Percentiles rank a stretch among this genome's conserved stretches.
Evolutionary conservation across 345 rosid species (phyloP).

Genomic region (Dovyalis caffra): DNA sequence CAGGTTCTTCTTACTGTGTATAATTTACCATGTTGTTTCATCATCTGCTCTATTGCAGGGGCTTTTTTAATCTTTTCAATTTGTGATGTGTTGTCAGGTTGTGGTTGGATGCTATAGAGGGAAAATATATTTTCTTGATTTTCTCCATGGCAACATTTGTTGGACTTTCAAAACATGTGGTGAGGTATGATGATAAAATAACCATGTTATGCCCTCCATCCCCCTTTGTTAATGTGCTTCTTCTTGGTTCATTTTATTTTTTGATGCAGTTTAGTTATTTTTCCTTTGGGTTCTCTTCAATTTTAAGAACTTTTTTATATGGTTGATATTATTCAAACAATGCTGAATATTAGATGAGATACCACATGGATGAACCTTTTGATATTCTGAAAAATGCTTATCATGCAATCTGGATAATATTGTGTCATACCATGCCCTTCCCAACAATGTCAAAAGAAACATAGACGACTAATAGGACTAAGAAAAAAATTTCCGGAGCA

Average conservation of each 20-base stretch:
- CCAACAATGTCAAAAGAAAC: background rate
- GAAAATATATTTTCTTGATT: constrained; percentile 76
- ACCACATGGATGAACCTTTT: too few relatives aligned
- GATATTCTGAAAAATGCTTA: background rate
- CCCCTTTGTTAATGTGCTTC: background rate
- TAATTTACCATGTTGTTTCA: constrained; percentile 12
- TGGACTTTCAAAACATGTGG: constrained; percentile 89
- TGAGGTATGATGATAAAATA: constrained; percentile 51
- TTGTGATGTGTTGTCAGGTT: constrained; percentile 42
- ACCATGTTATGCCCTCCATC: background rate
- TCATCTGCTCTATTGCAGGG: constrained; percentile 15
- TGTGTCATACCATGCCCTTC: background rate
- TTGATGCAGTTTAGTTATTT: background rate
- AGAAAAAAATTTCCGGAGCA: too few relatives aligned
- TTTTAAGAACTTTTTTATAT: background rate
- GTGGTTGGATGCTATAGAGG: constrained; percentile 93
- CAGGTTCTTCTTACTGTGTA: constrained; percentile 48
- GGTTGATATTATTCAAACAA: background rate
- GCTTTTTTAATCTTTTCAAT: constrained; percentile 2
- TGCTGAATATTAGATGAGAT: background rate
- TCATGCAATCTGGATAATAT: background rate
- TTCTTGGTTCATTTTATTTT: background rate
- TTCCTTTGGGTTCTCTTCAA: too few relatives aligned
- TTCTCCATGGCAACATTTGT: constrained; percentile 52
- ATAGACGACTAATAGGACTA: too few relatives aligned